Conservation (phyloP, 257 asterid species). For the Nicotiana sylvestris region DNA sequence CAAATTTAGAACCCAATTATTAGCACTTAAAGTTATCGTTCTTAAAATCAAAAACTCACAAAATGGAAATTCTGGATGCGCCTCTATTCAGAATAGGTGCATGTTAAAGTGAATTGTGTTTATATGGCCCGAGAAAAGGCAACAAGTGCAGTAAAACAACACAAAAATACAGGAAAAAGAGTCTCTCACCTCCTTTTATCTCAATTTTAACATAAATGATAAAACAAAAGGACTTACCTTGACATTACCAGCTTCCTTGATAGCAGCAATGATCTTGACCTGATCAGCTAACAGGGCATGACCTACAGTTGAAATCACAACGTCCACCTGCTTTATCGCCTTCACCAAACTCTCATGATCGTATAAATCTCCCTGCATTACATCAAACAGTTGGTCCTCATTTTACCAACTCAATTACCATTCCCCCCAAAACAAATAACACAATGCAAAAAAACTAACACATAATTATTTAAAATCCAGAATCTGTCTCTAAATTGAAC, state of each 20-base stretch:
- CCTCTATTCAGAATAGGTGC: no score
- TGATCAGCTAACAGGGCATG: conserved; percentile 46
- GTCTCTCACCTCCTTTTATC: background rate
- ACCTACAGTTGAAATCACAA: conserved; percentile 64
- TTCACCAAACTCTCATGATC: conserved; percentile 58
- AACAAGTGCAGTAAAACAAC: background rate
- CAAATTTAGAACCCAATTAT: no score
- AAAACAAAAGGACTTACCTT: conserved; percentile 30
- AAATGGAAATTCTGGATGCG: no score
- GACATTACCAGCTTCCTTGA: conserved; percentile 66
- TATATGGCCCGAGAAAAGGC: background rate
- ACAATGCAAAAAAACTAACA: background rate
- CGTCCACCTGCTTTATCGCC: conserved; percentile 62
- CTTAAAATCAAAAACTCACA: no score
- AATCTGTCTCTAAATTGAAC: background rate
- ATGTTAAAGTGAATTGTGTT: no score
- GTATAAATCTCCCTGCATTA: conserved; percentile 46
- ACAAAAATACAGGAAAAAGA: background rate
- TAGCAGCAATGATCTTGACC: conserved; percentile 51
- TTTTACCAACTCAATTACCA: background rate
- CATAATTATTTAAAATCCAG: background rate
- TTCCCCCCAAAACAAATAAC: background rate
- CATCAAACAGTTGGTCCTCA: background rate
- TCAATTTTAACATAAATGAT: background rate
- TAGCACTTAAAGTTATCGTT: no score